These are phyloP conservation scores for Fusarium incarnatum DNA, from an alignment of 2,329 filamentous ascomycete species.

Conservation along the genomic window DNA sequence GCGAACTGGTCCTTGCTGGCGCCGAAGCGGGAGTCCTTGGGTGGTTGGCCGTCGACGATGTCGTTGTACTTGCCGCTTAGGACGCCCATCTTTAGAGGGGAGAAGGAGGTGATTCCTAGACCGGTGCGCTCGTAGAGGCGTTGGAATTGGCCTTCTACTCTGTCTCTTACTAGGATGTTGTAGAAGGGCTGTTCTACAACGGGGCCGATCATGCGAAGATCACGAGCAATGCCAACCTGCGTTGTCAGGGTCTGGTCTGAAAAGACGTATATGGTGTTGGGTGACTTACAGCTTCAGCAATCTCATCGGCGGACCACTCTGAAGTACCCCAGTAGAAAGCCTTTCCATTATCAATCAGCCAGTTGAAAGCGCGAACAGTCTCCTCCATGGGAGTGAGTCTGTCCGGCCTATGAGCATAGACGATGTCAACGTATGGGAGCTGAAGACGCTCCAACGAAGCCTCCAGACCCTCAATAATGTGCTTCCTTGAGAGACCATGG, in stretches of 20 bases:
- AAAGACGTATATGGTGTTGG: accelerated
- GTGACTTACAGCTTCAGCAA: constrained; percentile 64
- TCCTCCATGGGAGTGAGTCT: constrained; percentile 77
- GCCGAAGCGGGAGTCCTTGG: constrained; percentile 68
- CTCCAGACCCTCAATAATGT: constrained; percentile 68
- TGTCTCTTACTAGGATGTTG: constrained; percentile 71
- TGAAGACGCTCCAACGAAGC: constrained; percentile 67
- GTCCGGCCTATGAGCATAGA: constrained; percentile 78
- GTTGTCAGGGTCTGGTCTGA: not conserved
- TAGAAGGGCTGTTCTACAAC: constrained; percentile 76
- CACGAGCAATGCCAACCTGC: constrained; percentile 66
- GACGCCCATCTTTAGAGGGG: constrained; percentile 68
- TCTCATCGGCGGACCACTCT: constrained; percentile 77
- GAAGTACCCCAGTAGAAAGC: constrained; percentile 74
- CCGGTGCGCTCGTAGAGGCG: constrained; percentile 69
- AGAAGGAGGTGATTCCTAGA: constrained; percentile 71
- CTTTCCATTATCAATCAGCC: constrained; percentile 75
- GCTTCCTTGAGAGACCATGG: constrained; percentile 73
- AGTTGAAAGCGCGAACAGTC: constrained; percentile 76
- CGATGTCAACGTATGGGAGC: constrained; percentile 73
- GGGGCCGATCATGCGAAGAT: constrained; percentile 70
- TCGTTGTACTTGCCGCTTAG: constrained; percentile 75
- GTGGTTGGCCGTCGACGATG: constrained; percentile 61
- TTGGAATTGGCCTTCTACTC: constrained; percentile 72
- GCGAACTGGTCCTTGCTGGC: constrained; percentile 69